Evolutionary conservation across 139 green algal genomes (phyloP), one percentile per base, ranked within the genome.

Genomic region (Chlorella sp.): DNA sequence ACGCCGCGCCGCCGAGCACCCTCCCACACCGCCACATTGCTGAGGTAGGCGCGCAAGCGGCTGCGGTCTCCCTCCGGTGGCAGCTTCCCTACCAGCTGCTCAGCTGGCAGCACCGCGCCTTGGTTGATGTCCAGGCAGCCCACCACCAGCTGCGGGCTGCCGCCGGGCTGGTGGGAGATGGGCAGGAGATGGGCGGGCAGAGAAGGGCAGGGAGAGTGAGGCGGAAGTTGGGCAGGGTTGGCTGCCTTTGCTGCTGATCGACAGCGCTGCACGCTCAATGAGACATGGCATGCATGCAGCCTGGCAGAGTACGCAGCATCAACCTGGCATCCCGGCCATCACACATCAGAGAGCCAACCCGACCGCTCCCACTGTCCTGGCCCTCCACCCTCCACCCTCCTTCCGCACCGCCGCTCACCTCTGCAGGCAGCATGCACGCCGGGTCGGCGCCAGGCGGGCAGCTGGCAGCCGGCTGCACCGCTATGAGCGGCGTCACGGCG

Each of bases 121-220:
- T 92, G 75, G 64, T 97, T 98, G 7, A 98, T 14, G 80, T 98
- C 95, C 51, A 97, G 87, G 1, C 87, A 94, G 6, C 89, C 95
- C 0, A 98, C 75, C 46, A 95, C 90, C 30, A 92, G 72, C 70
- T 92, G 74, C 0, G 74, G 56, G 34, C 28, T n/a, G 64, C 69
- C 40, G 11, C 48, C 38, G 20, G 36, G 67, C 60, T 79, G 80
- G 51, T 43, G 17, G 40, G 48, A 30, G 24, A 0, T 26, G 1
- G 34, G 34, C n/a, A 72, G 34, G n/a, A 82, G 51, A 60, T 60
- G 51, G 51, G 51, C 51, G 51, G 51, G 13, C 51, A 60, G 51
- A 16, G 51, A 2, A 2, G 51, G 11, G 9, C 2, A 24, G 2
- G 51, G 14, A 16, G 13, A 60, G 14, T 20, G 14, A 16, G 51